Evolutionary conservation across 768 basidiomycete species (phyloP), one percentile per base, ranked within the genome.

Genomic region (Tricholoma matsutake): DNA sequence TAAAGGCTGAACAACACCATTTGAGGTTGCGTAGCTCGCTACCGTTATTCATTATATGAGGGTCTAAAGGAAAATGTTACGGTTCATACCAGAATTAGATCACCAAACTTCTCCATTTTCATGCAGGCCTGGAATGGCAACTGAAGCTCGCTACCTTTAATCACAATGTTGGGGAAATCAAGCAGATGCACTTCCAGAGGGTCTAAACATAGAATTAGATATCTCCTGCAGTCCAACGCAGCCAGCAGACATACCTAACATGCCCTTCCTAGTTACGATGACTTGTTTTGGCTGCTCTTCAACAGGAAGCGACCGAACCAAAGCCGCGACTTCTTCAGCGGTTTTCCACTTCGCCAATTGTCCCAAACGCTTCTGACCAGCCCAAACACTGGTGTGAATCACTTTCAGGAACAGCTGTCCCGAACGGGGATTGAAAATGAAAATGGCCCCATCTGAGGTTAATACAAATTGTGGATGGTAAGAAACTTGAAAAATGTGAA

Each of bases 71-170:
- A 35, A 7, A 57, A 22, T 20, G 13, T 34, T 18, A 39, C 41
- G 28, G 34, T 16, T 32, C 81, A 56, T 70, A 88, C 89, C 72
- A 98, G 73, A 65, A 98, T 98, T 63, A 99, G 80, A 73, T 99
- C 97, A 78, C 97, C 97, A 67, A 99, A 98, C 76, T 98, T 98
- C 84, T 99, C 97, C 90, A 98, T 96, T 82, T 98, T 98, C 93
- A 99, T 95, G 68, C 95, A 96, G 14, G 97, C 96, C 76, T 98
- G 96, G 95, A 99, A 99, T 0, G 97, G 97, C 60, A 98, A 79
- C 69, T 99, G 97, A 53, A 99, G 80, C 73, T 99, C 97, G 65
- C 92, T 95, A 60, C 97, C 97, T 79, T 98, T 98, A 82, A 99
- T 99, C 75, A 99, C 97, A 66, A 99, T 99, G 76, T 99, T 99